Evolutionary conservation across 2,329 filamentous ascomycete species (phyloP).

Genomic region (Coniochaeta sp.): DNA sequence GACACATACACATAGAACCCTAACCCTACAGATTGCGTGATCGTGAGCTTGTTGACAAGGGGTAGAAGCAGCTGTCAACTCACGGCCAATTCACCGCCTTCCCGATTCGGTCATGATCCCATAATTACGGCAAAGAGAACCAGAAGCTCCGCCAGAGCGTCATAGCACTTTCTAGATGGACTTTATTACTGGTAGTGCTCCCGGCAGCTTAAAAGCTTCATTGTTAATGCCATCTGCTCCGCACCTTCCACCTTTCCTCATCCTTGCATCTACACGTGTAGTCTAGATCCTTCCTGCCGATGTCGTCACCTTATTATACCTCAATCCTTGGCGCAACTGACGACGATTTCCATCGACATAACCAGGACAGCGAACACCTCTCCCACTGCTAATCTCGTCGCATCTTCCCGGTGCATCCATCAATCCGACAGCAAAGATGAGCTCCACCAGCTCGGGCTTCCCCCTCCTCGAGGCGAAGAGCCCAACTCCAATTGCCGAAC

Average conservation of each 20-base stretch:
- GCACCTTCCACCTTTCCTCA: not conserved
- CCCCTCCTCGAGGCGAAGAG: conserved; percentile 13
- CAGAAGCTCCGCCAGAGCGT: not conserved
- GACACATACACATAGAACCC: not conserved
- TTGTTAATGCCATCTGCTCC: not conserved
- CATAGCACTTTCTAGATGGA: not conserved
- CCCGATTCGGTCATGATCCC: not conserved
- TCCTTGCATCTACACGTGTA: too few species aligned
- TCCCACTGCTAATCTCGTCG: not conserved
- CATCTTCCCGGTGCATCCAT: not conserved
- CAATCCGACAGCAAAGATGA: conserved; percentile 10
- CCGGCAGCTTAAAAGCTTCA: not conserved
- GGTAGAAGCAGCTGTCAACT: not conserved
- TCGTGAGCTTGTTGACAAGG: not conserved
- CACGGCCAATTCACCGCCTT: not conserved
- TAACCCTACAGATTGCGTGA: not conserved
- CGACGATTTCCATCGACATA: not conserved
- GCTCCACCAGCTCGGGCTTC: conserved; percentile 9
- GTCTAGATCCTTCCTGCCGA: not conserved
- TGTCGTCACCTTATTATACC: not conserved
- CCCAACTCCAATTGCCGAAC: conserved; percentile 46
- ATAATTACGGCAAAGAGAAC: not conserved
- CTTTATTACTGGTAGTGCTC: not conserved
- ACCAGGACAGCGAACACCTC: not conserved
- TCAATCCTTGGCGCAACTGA: not conserved